phyloP scores from a whole-genome alignment of 345 rosid genomes.

The Turritis glabra region DNA sequence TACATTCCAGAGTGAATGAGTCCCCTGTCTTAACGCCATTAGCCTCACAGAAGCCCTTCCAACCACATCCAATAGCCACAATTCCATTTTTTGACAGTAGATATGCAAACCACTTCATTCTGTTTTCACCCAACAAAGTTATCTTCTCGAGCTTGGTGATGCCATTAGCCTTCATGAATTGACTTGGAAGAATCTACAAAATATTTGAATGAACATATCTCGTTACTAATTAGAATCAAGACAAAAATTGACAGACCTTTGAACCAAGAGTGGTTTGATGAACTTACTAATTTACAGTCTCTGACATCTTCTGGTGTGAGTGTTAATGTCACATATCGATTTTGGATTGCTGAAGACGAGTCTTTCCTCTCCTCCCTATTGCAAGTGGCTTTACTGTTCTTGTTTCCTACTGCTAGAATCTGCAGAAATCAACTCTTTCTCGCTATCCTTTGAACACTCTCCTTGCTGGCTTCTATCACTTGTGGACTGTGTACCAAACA shows the following conservation, averaged over 20 bases:
- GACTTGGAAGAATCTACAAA: conserved; percentile 1
- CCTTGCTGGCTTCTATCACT: not conserved
- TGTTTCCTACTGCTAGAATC: not conserved
- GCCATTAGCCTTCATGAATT: conserved; percentile 10
- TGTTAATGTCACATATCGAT: too few species aligned
- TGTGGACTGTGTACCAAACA: not conserved
- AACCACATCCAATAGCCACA: not conserved
- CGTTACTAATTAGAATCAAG: too few species aligned
- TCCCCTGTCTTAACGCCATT: conserved; percentile 1
- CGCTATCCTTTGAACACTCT: not conserved
- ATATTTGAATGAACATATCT: not conserved
- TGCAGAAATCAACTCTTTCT: not conserved
- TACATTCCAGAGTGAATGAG: not conserved
- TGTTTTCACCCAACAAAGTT: not conserved
- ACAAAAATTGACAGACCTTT: too few species aligned
- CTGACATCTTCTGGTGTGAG: not conserved
- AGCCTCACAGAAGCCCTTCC: conserved; percentile 1
- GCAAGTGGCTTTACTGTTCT: not conserved
- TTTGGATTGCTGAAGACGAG: not conserved
- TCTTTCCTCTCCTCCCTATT: not conserved
- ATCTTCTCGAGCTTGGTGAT: not conserved
- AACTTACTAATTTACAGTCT: too few species aligned
- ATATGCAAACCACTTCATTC: not conserved
- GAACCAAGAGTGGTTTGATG: not conserved
- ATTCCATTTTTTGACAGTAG: not conserved